Conservation (phyloP, 768 basidiomycete species). For the Mycena metata region DNA sequence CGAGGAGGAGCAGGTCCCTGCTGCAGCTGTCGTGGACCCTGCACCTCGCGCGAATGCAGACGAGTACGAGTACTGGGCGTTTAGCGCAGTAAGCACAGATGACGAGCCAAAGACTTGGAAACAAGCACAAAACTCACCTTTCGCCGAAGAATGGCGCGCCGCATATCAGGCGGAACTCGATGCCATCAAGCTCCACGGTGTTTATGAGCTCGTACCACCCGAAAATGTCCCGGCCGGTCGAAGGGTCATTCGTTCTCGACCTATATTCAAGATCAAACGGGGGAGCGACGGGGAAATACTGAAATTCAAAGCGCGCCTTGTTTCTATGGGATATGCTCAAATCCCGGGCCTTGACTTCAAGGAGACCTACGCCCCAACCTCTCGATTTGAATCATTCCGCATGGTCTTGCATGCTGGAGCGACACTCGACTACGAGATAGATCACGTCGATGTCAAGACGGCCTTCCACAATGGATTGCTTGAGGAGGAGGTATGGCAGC, state of each 20-base stretch:
- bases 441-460: slow-evolving; percentile 11
- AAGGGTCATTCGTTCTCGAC: neutral
- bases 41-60: neutral
- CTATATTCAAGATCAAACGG: slow-evolving; percentile 18
- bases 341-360: slow-evolving; percentile 11
- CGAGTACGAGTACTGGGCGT: slow-evolving; percentile 20
- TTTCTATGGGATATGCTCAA: slow-evolving; percentile 16
- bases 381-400: slow-evolving; percentile 9
- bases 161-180: slow-evolving; percentile 16
- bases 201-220: slow-evolving; percentile 15
- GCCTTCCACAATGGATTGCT: slow-evolving; percentile 17
- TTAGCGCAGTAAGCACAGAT: neutral
- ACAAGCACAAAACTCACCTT: slow-evolving; percentile 17
- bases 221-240: slow-evolving; percentile 2
- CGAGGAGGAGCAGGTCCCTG: slow-evolving; percentile 7
- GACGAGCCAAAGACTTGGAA: slow-evolving; percentile 27
- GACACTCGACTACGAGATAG: slow-evolving; percentile 12
- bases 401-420: slow-evolving; percentile 30
- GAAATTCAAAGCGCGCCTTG: slow-evolving; percentile 18
- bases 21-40: slow-evolving; percentile 1
- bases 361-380: slow-evolving; percentile 16
- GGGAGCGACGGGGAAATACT: slow-evolving; percentile 15
- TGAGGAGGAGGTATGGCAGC: slow-evolving; percentile 12
- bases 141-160: slow-evolving; percentile 5
- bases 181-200: slow-evolving; percentile 12